Conservation (phyloP, 2,329 filamentous ascomycete genomes). For the Colletotrichum sp. region DNA sequence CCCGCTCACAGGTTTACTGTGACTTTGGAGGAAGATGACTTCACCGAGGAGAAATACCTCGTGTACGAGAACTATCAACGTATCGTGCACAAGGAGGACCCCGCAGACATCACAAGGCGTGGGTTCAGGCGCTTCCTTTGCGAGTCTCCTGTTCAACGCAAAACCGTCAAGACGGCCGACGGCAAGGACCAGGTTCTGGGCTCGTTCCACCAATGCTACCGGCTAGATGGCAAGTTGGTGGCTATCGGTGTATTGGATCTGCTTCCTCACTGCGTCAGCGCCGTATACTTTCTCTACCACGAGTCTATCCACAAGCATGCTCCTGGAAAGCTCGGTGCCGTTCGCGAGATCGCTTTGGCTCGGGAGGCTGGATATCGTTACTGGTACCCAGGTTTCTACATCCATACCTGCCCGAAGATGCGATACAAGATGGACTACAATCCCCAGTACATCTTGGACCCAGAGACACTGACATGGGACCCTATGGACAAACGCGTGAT, state of each 20-base stretch:
- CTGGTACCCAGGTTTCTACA: constrained; percentile 86
- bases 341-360: constrained; percentile 75
- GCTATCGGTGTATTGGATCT: constrained; percentile 81
- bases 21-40: constrained; percentile 72
- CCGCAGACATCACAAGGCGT: constrained; percentile 59
- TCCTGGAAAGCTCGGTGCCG: constrained; percentile 77
- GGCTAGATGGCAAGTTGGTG: constrained; percentile 76
- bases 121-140: constrained; percentile 80
- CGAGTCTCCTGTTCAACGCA: constrained; percentile 65
- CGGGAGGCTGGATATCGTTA: constrained; percentile 72
- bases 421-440: constrained; percentile 82
- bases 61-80: constrained; percentile 80
- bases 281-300: constrained; percentile 85
- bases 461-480: constrained; percentile 68
- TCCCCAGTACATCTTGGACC: constrained; percentile 77
- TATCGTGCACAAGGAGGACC: constrained; percentile 72
- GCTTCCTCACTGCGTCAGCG: constrained; percentile 77
- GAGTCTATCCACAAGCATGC: constrained; percentile 72
- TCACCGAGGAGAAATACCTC: constrained; percentile 76
- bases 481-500: constrained; percentile 58
- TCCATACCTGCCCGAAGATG: constrained; percentile 84
- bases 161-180: constrained; percentile 46
- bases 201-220: constrained; percentile 83
- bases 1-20: constrained; percentile 73
- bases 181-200: constrained; percentile 65